Evolutionary conservation across 345 rosid species (phyloP), one percentile per base, ranked within the genome.

Genomic region (Sisymbrium altissimum): DNA sequence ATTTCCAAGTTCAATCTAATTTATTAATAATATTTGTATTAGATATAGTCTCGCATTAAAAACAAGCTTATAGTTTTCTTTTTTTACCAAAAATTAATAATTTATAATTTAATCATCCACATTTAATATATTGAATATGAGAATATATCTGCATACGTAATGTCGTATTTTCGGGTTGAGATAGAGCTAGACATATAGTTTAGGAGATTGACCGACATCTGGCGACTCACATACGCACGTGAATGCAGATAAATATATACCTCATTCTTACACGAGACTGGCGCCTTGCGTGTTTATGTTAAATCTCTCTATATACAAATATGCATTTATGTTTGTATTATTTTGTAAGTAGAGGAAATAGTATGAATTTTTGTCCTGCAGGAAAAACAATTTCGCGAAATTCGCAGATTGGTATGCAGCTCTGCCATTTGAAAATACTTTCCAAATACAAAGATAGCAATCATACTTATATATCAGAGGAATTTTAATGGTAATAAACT

Each of bases 221-320:
- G 79, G 58, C 60, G 79, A 81, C 83, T 84, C 82, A 83, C 87
- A 78, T 80, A 73, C 82, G 83, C 97, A 87, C 94, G 96, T 88
- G 96, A 92, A 82, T 83, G 66, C 72, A 77, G 82, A 83, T 81
- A 68, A 82, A 86, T 81, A 59, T 76, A 76, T 66, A 58, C 56
- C 75, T 70, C 54, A 39, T 62, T 67, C 81, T 71, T 70, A 78
- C 87, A 77, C 78, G 78, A 58, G 78, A 69, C 52, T 65, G 52
- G 52, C 25, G 55, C 60, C 66, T 68, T 43, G 36, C 36, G 50
- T 67, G 41, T 66, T 56, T 55, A 52, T 64, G 15, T 48, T 19
- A 36, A 9, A 4, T 5, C 5, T 40, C 19, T 29, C 38, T 11
- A 15, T 15, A 23, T 21, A 59, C 64, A 41, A 41, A 41, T n/a